Percentiles rank a stretch among this genome's conserved stretches.
Evolutionary conservation across 345 rosid genomes (phyloP).

Genomic region (Hibiscus tridactylites): DNA sequence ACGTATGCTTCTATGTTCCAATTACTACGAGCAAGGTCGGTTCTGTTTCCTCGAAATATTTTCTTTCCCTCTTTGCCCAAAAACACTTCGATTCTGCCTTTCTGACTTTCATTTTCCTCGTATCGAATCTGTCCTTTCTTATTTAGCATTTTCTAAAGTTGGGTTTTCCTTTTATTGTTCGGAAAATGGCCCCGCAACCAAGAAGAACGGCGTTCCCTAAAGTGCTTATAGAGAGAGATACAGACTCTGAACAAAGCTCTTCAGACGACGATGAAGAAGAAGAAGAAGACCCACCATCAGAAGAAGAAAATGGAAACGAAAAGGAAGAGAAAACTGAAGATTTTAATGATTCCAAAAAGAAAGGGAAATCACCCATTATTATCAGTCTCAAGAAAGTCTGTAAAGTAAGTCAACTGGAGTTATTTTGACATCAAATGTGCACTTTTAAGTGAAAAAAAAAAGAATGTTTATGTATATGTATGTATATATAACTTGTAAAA

Average conservation of each 20-base stretch:
- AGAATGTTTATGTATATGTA: neutral
- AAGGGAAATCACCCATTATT: conserved; percentile 71
- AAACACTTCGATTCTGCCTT: neutral
- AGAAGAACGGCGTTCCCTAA: conserved; percentile 49
- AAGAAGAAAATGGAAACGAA: conserved; percentile 20
- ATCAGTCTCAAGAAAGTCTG: conserved; percentile 90
- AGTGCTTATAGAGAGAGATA: conserved; percentile 56
- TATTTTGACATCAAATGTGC: neutral
- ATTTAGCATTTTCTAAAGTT: neutral
- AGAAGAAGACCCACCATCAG: conserved; percentile 20
- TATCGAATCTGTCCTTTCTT: conserved; percentile 6
- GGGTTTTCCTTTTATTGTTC: neutral
- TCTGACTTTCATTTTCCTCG: neutral
- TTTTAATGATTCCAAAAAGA: conserved; percentile 27
- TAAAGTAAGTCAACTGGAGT: conserved; percentile 41
- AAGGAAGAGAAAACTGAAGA: conserved; percentile 17
- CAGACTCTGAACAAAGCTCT: conserved; percentile 71
- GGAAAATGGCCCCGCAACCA: conserved; percentile 46
- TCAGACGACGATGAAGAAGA: conserved; percentile 42
- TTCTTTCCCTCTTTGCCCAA: neutral
- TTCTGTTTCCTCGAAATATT: neutral
- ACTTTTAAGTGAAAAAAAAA: neutral
- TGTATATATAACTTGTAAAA: neutral
- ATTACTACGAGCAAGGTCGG: conserved; percentile 7
- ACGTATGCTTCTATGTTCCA: neutral